phyloP scores from a whole-genome alignment of 106 monocot genomes.

The Gastrodia elata region DNA sequence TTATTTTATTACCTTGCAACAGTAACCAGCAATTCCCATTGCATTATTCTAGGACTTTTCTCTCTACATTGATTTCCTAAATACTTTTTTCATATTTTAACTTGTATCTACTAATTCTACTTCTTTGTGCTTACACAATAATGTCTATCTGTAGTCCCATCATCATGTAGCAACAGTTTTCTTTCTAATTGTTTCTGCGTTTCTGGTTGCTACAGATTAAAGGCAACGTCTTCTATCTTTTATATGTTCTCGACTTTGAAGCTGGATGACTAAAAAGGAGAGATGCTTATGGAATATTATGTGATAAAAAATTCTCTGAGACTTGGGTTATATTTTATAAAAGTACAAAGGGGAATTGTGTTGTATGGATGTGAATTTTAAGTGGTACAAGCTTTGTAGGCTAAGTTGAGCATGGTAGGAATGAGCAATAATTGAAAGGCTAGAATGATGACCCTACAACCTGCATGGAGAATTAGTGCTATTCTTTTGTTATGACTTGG shows the following conservation, averaged over 20 bases:
- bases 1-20: not conserved
- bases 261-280: not conserved
- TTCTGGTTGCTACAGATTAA: not conserved
- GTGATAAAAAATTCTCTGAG: not conserved
- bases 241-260: not conserved
- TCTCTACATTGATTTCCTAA: not conserved
- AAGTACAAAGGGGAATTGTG: no score
- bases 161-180: not conserved
- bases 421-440: no score
- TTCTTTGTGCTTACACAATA: not conserved
- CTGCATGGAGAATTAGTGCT: no score
- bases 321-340: not conserved
- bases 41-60: not conserved
- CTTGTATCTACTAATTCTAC: constrained; percentile 1
- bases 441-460: no score
- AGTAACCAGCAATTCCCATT: not conserved
- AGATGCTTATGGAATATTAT: not conserved
- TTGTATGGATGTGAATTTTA: no score
- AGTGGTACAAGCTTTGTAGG: no score
- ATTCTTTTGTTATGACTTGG: no score
- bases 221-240: not conserved
- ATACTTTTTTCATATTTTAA: not conserved
- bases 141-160: not conserved
- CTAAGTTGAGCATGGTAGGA: no score
- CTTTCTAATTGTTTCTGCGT: not conserved